Percentiles rank a stretch among this genome's conserved stretches.
Conservation (phyloP, 352 stramenopile species). For the Aphanomyces stellatus region DNA sequence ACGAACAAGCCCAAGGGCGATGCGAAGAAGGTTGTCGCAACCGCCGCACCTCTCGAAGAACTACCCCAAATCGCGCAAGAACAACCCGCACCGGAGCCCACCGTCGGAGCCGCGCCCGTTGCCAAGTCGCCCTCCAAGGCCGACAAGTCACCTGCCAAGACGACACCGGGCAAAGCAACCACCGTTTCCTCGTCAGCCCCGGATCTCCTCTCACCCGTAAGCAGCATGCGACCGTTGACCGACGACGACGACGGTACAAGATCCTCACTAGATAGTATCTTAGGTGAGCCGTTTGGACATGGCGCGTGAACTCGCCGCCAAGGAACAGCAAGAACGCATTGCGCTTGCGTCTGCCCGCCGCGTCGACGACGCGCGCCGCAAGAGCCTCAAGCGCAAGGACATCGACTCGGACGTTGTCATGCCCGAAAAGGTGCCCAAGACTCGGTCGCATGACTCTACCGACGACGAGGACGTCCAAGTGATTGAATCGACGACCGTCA, state of each 20-base stretch:
- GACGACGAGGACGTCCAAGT: background rate
- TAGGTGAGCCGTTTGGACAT: conserved; percentile 15
- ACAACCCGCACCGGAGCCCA: background rate
- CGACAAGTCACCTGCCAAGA: background rate
- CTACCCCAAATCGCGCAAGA: background rate
- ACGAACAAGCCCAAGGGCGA: background rate
- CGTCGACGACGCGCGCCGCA: background rate
- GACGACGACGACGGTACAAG: background rate
- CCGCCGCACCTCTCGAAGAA: background rate
- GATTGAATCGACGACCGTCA: conserved; percentile 1
- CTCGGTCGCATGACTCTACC: background rate
- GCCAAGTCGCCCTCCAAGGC: background rate
- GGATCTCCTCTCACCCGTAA: conserved; percentile 14
- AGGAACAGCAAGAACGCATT: conserved; percentile 16
- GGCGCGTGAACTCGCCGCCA: conserved; percentile 14
- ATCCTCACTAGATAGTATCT: background rate
- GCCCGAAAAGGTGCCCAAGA: conserved; percentile 14
- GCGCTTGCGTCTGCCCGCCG: background rate
- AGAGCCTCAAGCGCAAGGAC: conserved; percentile 5
- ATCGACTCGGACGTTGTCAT: background rate
- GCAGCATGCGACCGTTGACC: too few relatives aligned
- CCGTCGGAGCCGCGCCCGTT: background rate
- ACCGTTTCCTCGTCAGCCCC: background rate
- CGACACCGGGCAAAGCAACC: background rate
- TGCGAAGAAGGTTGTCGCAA: background rate